Percentiles rank a stretch among this genome's conserved stretches.
phyloP scores from a whole-genome alignment of 2,329 filamentous ascomycete genomes.

The Scedosporium boydii region DNA sequence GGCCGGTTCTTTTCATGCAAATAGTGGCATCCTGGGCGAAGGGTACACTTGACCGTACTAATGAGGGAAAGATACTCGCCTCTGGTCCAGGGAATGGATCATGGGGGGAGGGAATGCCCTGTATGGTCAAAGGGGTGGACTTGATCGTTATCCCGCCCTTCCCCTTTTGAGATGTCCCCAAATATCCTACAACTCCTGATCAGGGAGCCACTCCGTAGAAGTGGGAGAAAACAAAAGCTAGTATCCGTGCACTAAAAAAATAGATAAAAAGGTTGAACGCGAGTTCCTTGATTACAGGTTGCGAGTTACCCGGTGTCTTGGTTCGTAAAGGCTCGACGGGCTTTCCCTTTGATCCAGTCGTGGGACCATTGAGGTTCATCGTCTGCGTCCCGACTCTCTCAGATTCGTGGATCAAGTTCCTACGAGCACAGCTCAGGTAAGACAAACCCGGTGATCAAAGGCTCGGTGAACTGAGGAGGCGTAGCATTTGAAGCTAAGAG shows the following conservation, averaged over 20 bases:
- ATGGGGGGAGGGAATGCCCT: slow-evolving; percentile 89
- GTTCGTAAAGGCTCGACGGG: too few relatives aligned
- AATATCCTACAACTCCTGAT: slow-evolving; percentile 1
- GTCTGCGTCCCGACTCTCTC: too few relatives aligned
- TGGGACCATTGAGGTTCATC: too few relatives aligned
- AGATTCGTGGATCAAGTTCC: too few relatives aligned
- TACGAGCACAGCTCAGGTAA: too few relatives aligned
- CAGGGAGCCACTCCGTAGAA: neutral
- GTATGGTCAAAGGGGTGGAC: slow-evolving; percentile 78
- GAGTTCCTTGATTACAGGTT: neutral
- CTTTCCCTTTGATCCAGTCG: too few relatives aligned
- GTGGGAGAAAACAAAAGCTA: neutral
- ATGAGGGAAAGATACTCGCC: slow-evolving; percentile 99
- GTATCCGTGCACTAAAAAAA: neutral
- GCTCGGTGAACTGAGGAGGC: too few relatives aligned
- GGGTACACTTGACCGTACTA: slow-evolving; percentile 55
- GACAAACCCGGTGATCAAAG: too few relatives aligned
- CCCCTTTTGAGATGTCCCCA: slow-evolving; percentile 3
- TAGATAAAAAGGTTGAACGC: neutral
- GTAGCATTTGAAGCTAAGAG: too few relatives aligned
- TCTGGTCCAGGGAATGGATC: slow-evolving; percentile 11
- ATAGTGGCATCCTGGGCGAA: slow-evolving; percentile 9
- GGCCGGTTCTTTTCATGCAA: slow-evolving; percentile 2
- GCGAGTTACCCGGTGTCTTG: neutral
- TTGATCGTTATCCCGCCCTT: slow-evolving; percentile 72